phyloP scores from a whole-genome alignment of 2,329 filamentous ascomycete species.

The Cephalotrichum gorgonifer region DNA sequence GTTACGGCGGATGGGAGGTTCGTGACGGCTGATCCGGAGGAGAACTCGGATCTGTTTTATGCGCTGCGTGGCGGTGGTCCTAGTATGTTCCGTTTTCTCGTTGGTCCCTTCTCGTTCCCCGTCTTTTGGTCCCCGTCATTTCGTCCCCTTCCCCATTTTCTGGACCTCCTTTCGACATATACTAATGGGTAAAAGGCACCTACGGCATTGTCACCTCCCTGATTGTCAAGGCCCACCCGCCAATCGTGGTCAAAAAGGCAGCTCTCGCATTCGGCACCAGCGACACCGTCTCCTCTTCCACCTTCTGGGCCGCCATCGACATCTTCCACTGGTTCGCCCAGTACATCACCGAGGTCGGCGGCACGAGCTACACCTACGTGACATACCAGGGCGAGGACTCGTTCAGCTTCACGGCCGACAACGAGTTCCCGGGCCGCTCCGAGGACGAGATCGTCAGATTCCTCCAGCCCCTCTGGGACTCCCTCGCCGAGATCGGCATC shows the following conservation, averaged over 20 bases:
- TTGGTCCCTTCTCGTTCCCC: too few species aligned
- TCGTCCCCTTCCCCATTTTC: too few species aligned
- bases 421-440: conserved; percentile 19
- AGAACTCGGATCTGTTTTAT: conserved; percentile 37
- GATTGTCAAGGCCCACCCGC: conserved; percentile 22
- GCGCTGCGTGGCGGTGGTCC: conserved; percentile 34
- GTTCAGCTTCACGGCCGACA: conserved; percentile 14
- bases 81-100: background rate
- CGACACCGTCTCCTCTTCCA: conserved; percentile 13
- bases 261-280: conserved; percentile 15
- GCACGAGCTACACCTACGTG: conserved; percentile 24
- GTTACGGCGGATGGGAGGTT: conserved; percentile 33
- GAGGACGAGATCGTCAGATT: conserved; percentile 23
- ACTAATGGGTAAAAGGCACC: conserved; percentile 16
- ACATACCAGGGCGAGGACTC: conserved; percentile 12
- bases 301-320: conserved; percentile 19
- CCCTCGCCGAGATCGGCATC: conserved; percentile 13
- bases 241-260: conserved; percentile 21
- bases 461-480: conserved; percentile 28
- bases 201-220: conserved; percentile 32
- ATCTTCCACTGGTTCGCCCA: conserved; percentile 21
- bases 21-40: conserved; percentile 27
- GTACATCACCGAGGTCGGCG: conserved; percentile 21
- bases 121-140: too few species aligned
- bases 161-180: too few species aligned